A percentile compares a stretch with the other conserved stretches of the same genome.
These are phyloP conservation scores for Xylaria palmicola DNA, from an alignment of 495 filamentous ascomycete species.

Conservation along the genomic window DNA sequence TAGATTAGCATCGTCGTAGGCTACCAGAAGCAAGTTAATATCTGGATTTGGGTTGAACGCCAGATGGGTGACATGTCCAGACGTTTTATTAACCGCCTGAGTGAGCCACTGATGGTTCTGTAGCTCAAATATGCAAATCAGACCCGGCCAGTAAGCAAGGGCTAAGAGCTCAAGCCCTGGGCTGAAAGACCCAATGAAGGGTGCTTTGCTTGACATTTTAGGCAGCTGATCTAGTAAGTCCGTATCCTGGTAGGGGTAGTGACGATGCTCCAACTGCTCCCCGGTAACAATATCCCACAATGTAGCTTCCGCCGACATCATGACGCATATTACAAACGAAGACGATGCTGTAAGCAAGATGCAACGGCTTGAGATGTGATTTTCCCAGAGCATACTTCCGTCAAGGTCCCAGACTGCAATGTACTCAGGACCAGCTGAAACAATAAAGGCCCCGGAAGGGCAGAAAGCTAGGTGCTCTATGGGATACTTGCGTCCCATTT, in stretches of 20 bases:
- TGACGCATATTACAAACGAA: background rate
- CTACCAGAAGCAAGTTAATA: slow-evolving; percentile 26
- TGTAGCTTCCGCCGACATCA: background rate
- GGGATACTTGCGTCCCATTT: background rate
- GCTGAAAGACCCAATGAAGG: background rate
- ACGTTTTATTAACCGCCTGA: slow-evolving; percentile 16
- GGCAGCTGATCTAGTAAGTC: background rate
- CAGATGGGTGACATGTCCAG: slow-evolving; percentile 24
- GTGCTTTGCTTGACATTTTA: background rate
- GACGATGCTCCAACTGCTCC: background rate
- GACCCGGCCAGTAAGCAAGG: background rate
- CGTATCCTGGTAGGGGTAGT: background rate
- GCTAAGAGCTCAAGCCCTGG: background rate
- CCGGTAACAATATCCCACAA: background rate
- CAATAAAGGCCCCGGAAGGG: background rate
- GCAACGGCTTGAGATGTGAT: background rate
- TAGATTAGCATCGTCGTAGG: slow-evolving; percentile 36
- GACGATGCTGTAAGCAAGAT: background rate
- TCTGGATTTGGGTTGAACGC: slow-evolving; percentile 37
- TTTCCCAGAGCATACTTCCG: background rate
- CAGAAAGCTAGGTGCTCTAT: background rate
- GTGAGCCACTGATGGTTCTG: background rate
- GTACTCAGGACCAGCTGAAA: background rate
- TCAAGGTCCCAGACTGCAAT: background rate
- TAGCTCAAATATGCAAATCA: background rate